Evolutionary conservation across 805 yeast species (phyloP), one percentile per base, ranked within the genome.

Genomic region (Metschnikowia similis): DNA sequence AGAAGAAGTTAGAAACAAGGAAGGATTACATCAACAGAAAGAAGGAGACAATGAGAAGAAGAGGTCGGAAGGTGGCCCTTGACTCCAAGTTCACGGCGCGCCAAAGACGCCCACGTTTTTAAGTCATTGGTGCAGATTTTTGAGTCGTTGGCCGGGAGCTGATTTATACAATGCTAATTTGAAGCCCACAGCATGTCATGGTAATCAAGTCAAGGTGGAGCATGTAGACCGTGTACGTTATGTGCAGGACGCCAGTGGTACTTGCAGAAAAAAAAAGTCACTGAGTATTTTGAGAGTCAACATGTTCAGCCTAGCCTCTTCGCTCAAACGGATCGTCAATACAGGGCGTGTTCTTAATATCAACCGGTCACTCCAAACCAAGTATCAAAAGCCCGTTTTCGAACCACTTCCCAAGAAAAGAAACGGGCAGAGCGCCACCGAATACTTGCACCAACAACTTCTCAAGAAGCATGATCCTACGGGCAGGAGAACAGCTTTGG

Each of bases 71-170:
- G 37, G 98, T 92, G 6, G 96, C 98, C 3, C 76, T 76, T 54
- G 99, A 94, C 66, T 87, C 96, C 51, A 88, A 86, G 66, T 92
- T 85, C 69, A 88, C 97, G 2, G 98, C 95, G 45, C 82, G 99
- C 72, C 69, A 71, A 63, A 72, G 79, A 72, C 65, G 74, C 48
- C 69, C 76, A 29, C 63, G 75, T 45, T 74, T 74, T 54, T 74
- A 59, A 37, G 40, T 45, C 8, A 5, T 21, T 21, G 21, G 74
- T 48, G 68, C 76, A 29, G 63, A 75, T 45, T 74, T 73, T 54
- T 74, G 59, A 37, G 40, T 47, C 6, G 5, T 21, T 21, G 14
- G 21, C 8, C 21, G 13, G 26, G 13, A 21, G 39, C 21, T 2
- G 16, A 4, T 30, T 16, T 43, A 27, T 35, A 43, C 14, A 26